Percentiles rank a stretch among this genome's conserved stretches.
phyloP scores from a whole-genome alignment of 2,329 filamentous ascomycete species.

The Leptodontidium sp. region DNA sequence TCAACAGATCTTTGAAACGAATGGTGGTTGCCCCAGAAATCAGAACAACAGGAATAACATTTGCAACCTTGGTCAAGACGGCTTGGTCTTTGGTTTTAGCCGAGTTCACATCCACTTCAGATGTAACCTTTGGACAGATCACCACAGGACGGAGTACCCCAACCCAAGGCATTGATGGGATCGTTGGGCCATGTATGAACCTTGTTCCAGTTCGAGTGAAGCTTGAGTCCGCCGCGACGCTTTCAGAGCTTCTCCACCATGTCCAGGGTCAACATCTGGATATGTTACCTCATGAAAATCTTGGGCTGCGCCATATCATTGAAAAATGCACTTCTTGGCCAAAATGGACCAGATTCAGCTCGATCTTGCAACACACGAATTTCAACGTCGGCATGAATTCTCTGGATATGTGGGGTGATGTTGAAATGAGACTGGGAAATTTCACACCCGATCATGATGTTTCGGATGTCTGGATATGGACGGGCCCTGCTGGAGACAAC shows the following conservation, averaged over 20 bases:
- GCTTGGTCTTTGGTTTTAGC: constrained; percentile 52
- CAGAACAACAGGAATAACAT: constrained; percentile 18
- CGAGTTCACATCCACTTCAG: constrained; percentile 48
- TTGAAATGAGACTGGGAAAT: constrained; percentile 17
- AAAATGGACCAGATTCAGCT: constrained; percentile 23
- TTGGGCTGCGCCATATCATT: constrained; percentile 53
- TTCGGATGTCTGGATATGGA: constrained; percentile 21
- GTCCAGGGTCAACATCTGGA: constrained; percentile 55
- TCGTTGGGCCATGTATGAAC: constrained; percentile 53
- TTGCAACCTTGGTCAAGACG: constrained; percentile 28
- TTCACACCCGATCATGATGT: constrained; percentile 19
- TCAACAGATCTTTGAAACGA: constrained; percentile 18
- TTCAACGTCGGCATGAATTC: constrained; percentile 21
- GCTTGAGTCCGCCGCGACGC: constrained; percentile 43
- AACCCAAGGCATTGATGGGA: constrained; percentile 48
- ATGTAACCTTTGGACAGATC: constrained; percentile 53
- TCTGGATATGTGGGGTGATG: constrained; percentile 16
- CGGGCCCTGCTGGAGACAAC: constrained; percentile 17
- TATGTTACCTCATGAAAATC: constrained; percentile 45
- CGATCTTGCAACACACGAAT: constrained; percentile 23
- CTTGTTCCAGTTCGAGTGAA: constrained; percentile 52
- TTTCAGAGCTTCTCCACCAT: constrained; percentile 51
- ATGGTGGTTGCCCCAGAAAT: constrained; percentile 3
- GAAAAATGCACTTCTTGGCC: constrained; percentile 29
- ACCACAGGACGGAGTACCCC: constrained; percentile 51